Evolutionary conservation across 202 grass and related monocot genomes (phyloP), one percentile per base, ranked within the genome.

Genomic region (Musa balbisiana): DNA sequence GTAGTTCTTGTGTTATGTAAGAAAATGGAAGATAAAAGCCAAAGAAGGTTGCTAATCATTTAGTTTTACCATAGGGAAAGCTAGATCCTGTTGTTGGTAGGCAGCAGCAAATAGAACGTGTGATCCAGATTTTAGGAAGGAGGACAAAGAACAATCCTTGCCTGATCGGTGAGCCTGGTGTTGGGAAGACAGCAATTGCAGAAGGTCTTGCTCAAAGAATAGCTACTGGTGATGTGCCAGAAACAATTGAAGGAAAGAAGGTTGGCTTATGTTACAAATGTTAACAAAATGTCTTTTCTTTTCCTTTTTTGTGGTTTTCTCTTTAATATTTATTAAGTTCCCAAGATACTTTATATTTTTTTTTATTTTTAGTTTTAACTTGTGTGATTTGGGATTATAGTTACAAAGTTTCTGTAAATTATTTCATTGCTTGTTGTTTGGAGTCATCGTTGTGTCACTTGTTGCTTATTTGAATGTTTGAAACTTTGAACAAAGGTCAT

Each of bases 221-320:
- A 80, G 29, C 62, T 75, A 91, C 71, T 54, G 86, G 92, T 8
- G 92, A 96, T 87, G 92, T 96, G 11, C 92, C 92, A 76, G 92
- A 96, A 82, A 96, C 92, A 1, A 91, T 96, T 52, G 92, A 96
- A 82, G 92, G 92, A 68, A 96, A 96, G 73, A 91, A 96, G 86
- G 88, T 96, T 79, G 3, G 49, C 8, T 75, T 51, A 19, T 67
- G 58, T 75, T 67, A 72, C 16, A 76, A 9, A 64, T 19, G 21
- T 55, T 65, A 58, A 53, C 49, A 62, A 11, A 22, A 17, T 21
- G 69, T 68, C 60, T 72, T 10, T 52, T 51, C 19, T 33, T 24
- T 49, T 84, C 17, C 58, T 62, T 17, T 62, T 15, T 17, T 59
- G 2, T 59, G 15, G 12, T 59, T 59, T 59, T 62, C 58, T 20